phyloP scores from a whole-genome alignment of 208 protist genomes.

The Herpetomonas samuelpessoai region DNA sequence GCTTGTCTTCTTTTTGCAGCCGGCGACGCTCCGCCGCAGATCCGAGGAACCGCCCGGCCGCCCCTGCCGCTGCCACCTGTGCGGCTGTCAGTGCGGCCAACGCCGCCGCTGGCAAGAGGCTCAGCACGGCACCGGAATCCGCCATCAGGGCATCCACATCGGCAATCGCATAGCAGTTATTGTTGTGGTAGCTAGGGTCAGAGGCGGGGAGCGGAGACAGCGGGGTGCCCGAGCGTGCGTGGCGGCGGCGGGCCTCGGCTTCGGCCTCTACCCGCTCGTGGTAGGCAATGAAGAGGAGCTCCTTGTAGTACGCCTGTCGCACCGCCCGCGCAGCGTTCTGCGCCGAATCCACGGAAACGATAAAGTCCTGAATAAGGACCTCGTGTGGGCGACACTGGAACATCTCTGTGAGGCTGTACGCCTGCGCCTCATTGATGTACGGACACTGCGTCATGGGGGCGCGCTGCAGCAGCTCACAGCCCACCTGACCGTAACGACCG shows the following conservation, averaged over 20 bases:
- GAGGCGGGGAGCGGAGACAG: background rate
- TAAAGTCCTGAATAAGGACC: slow-evolving; percentile 79
- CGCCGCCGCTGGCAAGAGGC: slow-evolving; percentile 9
- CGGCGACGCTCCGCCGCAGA: slow-evolving; percentile 12
- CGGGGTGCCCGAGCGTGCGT: background rate
- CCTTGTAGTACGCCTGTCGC: slow-evolving; percentile 69
- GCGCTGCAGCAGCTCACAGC: slow-evolving; percentile 41
- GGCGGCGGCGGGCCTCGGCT: background rate
- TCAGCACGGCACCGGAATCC: slow-evolving; percentile 23
- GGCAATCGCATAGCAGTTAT: slow-evolving; percentile 50
- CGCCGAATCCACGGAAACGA: slow-evolving; percentile 73
- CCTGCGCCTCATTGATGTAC: background rate
- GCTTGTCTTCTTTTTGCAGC: slow-evolving; percentile 2
- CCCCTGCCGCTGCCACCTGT: background rate
- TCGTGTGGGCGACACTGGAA: slow-evolving; percentile 12
- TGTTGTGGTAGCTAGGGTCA: background rate
- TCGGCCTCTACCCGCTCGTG: slow-evolving; percentile 23
- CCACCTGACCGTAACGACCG: slow-evolving; percentile 87
- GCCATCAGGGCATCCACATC: slow-evolving; percentile 55
- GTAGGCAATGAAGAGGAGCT: slow-evolving; percentile 80
- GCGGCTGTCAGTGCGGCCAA: slow-evolving; percentile 1
- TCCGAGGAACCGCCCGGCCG: background rate
- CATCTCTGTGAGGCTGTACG: background rate
- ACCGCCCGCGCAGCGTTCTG: slow-evolving; percentile 70
- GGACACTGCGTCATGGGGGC: slow-evolving; percentile 23